Base-by-base conservation (phyloP, 306 rosid species). In the Vigna angularis region DNA sequence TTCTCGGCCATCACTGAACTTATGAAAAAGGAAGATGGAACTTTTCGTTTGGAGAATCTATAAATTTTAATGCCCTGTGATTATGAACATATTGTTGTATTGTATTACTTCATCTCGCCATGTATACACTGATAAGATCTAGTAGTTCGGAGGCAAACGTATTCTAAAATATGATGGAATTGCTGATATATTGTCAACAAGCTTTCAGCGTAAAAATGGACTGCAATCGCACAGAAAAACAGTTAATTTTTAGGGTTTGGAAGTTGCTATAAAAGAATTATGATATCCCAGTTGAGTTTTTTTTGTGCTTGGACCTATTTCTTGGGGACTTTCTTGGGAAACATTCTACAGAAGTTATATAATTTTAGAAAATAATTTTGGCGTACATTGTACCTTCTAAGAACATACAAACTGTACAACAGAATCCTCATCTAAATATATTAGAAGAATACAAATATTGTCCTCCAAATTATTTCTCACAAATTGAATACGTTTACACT, bases 31-130 rank as follows among this genome's bases (percentile, higher is more conserved):
- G 36, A 57, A 7, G 17, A 18, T 34, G 56, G 56, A 63, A 70
- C 51, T 79, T 50, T 78, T 38, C 22, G 78, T 70, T 79, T 62
- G 57, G 49, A 83, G 70, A 32, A 79, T 48, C 7, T 51, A 74
- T 61, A 58, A 61, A 78, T 62, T 50, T 68, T 67, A 13, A 78
- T 55, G 26, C 56, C 73, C 73, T 26, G 9, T 26, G 12, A 18
- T 44, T 32, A 42, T 10, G 18, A 66, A 66, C 36, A 11, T 44
- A 12, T 66, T 22, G 14, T 63, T 61, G 67, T 15, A 62, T 67
- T 67, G 22, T 67, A 68, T 26, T 68, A 45, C 40, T 44, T 13
- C 57, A 47, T 45, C 51, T 47, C 7, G 24, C 13, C 40, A 45
- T 45, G 56, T 45, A 44, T 22, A 22, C 12, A 47, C 14, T 24